Evolutionary conservation across 2,329 filamentous ascomycete genomes (phyloP), one percentile per base, ranked within the genome.

Genomic region (Aspergillus quadrilineatus): DNA sequence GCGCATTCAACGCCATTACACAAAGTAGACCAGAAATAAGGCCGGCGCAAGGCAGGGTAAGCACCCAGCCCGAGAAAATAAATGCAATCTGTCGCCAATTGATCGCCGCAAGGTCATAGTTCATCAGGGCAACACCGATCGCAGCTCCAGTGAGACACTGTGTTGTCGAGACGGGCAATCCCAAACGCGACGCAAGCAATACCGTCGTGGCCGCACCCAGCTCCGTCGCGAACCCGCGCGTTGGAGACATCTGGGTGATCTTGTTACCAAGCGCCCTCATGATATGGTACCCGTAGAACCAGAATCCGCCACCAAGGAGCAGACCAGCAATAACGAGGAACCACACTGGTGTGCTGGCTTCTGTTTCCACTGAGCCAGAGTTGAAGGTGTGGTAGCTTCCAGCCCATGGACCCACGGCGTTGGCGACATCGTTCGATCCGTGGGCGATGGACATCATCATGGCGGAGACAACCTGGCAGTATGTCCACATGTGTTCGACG

Each of bases 401-500:
- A 0, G 70, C 69, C 69, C 71, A 77, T 15, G 75, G 73, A 0
- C 75, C 75, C 3, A 78, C 71, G 2, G 74, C 73, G 59, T 78
- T 78, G 29, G 75, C 73, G 6, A 77, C 73, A 54, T 78, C 75
- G 66, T 78, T 78, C 59, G 72, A 72, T 5, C 76, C 76, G 65
- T 78, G 76, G 4, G 75, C 73, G 57, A 78, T 74, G 44, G 73
- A 75, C 71, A 74, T 75, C 64, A 75, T 71, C 55, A 75, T 73
- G 45, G 75, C 75, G 4, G 69, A 71, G 50, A 69, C 65, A 9
- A 78, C 72, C 63, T 78, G 75, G 45, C 69, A 73, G 62, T 74
- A 80, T 1, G 77, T 78, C 72, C 74, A 80, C 49, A 79, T 69
- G 65, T 80, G 76, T 63, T 80, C 78, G 39, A 79, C 75, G 15